Evolutionary conservation across 768 basidiomycete genomes (phyloP).

Genomic region (Hortiboletus flavorubellus): DNA sequence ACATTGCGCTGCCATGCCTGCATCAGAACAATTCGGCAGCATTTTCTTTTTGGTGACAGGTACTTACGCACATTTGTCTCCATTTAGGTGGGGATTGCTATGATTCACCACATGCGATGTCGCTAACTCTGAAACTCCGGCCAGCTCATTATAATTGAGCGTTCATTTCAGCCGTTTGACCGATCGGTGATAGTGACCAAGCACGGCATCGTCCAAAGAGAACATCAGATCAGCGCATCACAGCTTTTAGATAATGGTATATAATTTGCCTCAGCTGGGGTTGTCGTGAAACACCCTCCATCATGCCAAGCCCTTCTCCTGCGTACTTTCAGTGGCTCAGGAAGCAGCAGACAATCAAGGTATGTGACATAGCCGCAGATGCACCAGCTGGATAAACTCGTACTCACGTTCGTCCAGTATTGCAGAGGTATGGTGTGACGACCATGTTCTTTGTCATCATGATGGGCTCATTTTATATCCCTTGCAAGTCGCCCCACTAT

Average conservation of each 20-base stretch:
- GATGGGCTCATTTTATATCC: background rate
- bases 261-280: background rate
- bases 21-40: too few species aligned
- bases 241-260: background rate
- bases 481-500: constrained; percentile 10
- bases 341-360: constrained; percentile 11
- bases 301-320: background rate
- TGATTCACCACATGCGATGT: too few species aligned
- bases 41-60: too few species aligned
- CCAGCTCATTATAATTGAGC: too few species aligned
- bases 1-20: too few species aligned
- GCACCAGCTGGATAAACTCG: too few species aligned
- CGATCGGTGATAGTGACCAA: too few species aligned
- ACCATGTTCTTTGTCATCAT: background rate
- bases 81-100: too few species aligned
- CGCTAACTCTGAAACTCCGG: too few species aligned
- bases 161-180: too few species aligned
- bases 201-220: background rate
- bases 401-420: background rate
- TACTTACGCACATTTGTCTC: too few species aligned
- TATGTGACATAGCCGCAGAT: background rate
- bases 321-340: background rate
- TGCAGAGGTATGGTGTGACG: constrained; percentile 1
- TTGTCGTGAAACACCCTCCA: background rate
- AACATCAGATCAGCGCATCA: background rate